These are phyloP conservation scores for Fusarium temperatum DNA, from an alignment of 2,329 filamentous ascomycete species.

Conservation along the genomic window DNA sequence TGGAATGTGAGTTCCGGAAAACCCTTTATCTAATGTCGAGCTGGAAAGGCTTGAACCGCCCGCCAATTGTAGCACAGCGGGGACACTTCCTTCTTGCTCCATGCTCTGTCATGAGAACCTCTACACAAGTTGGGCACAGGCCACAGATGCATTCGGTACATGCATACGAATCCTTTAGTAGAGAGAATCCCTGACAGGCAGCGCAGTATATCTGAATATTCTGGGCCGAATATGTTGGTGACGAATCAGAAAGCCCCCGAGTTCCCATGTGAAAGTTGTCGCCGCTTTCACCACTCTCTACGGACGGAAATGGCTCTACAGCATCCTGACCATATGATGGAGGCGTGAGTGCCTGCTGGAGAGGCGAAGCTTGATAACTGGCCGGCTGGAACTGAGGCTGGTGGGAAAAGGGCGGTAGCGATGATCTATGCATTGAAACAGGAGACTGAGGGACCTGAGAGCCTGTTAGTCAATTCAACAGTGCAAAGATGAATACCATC, in stretches of 20 bases:
- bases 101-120: slow-evolving; percentile 79
- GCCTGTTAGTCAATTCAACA: slow-evolving; percentile 36
- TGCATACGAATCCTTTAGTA: slow-evolving; percentile 85
- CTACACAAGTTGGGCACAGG: slow-evolving; percentile 87
- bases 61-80: slow-evolving; percentile 80
- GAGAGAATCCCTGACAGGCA: slow-evolving; percentile 80
- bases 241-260: slow-evolving; percentile 73
- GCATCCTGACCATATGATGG: slow-evolving; percentile 74
- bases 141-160: slow-evolving; percentile 97
- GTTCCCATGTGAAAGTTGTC: slow-evolving; percentile 77
- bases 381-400: slow-evolving; percentile 69
- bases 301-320: slow-evolving; percentile 85
- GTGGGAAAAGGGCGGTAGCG: slow-evolving; percentile 66
- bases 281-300: slow-evolving; percentile 79
- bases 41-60: slow-evolving; percentile 85
- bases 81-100: slow-evolving; percentile 81
- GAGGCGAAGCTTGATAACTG: slow-evolving; percentile 86
- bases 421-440: slow-evolving; percentile 69
- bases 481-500: background rate
- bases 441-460: slow-evolving; percentile 70
- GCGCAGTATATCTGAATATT: slow-evolving; percentile 92
- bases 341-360: slow-evolving; percentile 90
- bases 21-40: slow-evolving; percentile 75
- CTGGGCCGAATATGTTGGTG: slow-evolving; percentile 76
- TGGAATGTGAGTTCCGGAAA: slow-evolving; percentile 30